phyloP scores from a whole-genome alignment of 768 basidiomycete species.

The Phanerochaete carnosa region DNA sequence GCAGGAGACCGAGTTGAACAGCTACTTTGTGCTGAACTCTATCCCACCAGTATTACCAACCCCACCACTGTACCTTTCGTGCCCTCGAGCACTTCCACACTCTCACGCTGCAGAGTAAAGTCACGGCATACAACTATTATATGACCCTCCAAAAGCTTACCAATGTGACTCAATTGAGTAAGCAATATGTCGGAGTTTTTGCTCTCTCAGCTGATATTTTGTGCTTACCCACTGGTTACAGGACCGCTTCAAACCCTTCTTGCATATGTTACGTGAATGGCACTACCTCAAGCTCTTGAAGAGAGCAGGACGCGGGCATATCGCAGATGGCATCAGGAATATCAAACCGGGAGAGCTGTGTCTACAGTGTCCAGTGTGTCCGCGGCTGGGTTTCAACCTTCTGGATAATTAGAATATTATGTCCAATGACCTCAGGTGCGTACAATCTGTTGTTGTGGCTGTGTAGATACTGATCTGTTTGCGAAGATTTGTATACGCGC shows the following conservation, averaged over 20 bases:
- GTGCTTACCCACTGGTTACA: not conserved
- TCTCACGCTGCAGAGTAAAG: not conserved
- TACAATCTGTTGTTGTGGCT: no score
- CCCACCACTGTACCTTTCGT: not conserved
- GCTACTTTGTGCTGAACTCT: not conserved
- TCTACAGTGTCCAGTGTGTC: slow-evolving; percentile 23
- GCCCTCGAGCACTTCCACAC: slow-evolving; percentile 2
- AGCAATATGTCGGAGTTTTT: not conserved
- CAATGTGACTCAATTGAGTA: not conserved
- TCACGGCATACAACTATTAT: slow-evolving; percentile 1
- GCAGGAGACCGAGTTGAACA: not conserved
- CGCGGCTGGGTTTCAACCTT: slow-evolving; percentile 18
- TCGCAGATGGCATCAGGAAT: slow-evolving; percentile 11
- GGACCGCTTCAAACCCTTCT: not conserved
- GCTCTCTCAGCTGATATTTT: not conserved
- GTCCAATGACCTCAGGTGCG: slow-evolving; percentile 10
- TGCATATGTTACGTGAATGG: slow-evolving; percentile 3
- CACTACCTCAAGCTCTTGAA: slow-evolving; percentile 19
- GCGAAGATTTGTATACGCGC: slow-evolving; percentile 21
- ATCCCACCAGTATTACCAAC: not conserved
- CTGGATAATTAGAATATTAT: slow-evolving; percentile 15
- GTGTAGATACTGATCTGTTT: no score
- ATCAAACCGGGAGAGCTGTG: slow-evolving; percentile 14
- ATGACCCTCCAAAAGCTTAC: not conserved
- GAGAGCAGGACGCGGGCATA: slow-evolving; percentile 19